phyloP scores from a whole-genome alignment of 2,329 filamentous ascomycete genomes.

The Verticillium zaregamsianum region DNA sequence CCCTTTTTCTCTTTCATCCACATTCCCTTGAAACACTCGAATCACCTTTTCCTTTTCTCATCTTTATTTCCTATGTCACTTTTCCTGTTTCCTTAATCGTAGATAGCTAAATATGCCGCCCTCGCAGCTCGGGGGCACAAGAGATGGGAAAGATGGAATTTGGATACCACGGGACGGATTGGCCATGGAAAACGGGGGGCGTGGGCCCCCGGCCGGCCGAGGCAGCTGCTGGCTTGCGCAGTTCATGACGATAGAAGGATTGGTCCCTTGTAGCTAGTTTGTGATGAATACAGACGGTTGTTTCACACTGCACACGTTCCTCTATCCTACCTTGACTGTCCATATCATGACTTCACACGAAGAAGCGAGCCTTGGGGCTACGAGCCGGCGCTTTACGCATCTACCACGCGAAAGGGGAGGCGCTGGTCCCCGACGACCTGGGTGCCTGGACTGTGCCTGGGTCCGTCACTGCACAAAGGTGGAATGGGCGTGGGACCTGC shows the following conservation, averaged over 20 bases:
- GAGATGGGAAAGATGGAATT: slow-evolving; percentile 1
- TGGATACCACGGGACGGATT: neutral
- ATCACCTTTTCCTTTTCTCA: neutral
- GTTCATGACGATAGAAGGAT: neutral
- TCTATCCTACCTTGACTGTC: neutral
- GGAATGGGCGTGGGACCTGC: neutral
- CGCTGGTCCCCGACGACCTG: neutral
- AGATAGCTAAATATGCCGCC: slow-evolving; percentile 1
- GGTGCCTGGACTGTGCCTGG: neutral
- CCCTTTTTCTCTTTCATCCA: neutral
- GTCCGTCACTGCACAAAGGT: neutral
- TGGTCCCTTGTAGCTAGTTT: neutral
- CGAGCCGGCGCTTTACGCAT: neutral
- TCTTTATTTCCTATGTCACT: neutral
- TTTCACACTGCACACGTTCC: neutral
- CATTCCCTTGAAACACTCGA: neutral
- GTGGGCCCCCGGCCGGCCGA: neutral
- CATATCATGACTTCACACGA: neutral
- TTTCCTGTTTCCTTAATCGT: slow-evolving; percentile 1
- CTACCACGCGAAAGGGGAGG: neutral
- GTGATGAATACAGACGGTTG: neutral
- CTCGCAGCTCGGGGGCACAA: neutral
- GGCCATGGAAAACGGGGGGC: neutral
- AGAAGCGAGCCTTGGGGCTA: too few species aligned
- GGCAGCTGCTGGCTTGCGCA: neutral